phyloP scores from a whole-genome alignment of 768 basidiomycete genomes.

The Amanita thiersii region DNA sequence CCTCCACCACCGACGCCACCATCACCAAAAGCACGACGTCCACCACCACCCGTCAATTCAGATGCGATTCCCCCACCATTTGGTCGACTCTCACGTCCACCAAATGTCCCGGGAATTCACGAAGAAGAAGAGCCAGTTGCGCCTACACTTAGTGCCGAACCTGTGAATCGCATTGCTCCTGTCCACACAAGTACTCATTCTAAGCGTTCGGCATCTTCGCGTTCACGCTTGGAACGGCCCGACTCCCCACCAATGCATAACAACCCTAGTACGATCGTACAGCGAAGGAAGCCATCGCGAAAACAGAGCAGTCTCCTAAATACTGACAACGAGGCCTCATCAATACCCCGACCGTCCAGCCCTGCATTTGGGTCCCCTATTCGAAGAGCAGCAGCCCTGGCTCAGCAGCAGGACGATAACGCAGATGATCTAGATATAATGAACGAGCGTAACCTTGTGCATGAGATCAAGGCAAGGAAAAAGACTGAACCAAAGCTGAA shows the following conservation, averaged over 20 bases:
- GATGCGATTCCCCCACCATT: constrained; percentile 37
- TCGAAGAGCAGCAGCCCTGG: constrained; percentile 45
- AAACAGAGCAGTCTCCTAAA: constrained; percentile 51
- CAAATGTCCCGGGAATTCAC: constrained; percentile 55
- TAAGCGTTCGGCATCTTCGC: constrained; percentile 41
- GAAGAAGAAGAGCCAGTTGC: constrained; percentile 57
- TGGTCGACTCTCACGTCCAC: constrained; percentile 54
- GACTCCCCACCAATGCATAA: constrained; percentile 25
- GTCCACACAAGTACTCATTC: constrained; percentile 33
- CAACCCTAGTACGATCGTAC: constrained; percentile 20
- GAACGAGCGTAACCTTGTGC: constrained; percentile 25
- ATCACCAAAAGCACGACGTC: constrained; percentile 44
- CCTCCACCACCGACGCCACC: constrained; percentile 34
- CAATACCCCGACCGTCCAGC: constrained; percentile 50
- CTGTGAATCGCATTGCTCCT: constrained; percentile 28
- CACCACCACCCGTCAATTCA: constrained; percentile 27
- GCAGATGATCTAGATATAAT: constrained; percentile 27
- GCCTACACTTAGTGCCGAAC: constrained; percentile 36
- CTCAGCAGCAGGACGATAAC: constrained; percentile 49
- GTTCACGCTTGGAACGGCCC: constrained; percentile 38
- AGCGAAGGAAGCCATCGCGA: constrained; percentile 29
- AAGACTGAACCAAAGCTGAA: constrained; percentile 38
- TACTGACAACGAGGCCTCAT: constrained; percentile 27
- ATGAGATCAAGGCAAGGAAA: constrained; percentile 27
- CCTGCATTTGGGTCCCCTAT: constrained; percentile 63